Base-by-base conservation (phyloP, 2,329 filamentous ascomycete genomes). In the Tolypocladium pustulatum region DNA sequence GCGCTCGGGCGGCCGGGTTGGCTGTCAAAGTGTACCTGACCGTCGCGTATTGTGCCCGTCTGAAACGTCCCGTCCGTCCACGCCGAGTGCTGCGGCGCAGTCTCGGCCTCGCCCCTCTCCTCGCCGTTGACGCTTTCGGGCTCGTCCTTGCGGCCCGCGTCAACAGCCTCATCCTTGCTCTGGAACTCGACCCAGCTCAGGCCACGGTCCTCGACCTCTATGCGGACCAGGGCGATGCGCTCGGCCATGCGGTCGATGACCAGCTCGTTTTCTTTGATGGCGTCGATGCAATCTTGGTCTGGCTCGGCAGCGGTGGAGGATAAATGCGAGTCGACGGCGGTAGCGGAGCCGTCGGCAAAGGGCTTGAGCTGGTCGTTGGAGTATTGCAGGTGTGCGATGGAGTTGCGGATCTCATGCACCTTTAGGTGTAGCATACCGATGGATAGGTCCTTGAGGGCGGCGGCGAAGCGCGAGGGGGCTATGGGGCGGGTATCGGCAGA, bases 391-490 rank as follows among this genome's bases (percentile, higher is more conserved):
- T 92, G 88, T 30, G 81, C 79, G 68, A 91, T 86, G 65, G 80
- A 84, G 79, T 91, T 91, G 69, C 83, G 84, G 61, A 92, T 79
- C 71, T 92, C 89, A 68, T 88, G 82, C 60, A 87, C 82, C 73
- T 91, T 91, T 72, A 88, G 79, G 73, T 88, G 85, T 8, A 92
- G 84, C 59, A 81, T 81, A 62, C 81, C 79, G 63, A 86, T 70
- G 46, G 87, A 82, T 58, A 92, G 84, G 61, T 86, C 82, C 63
- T 80, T 76, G 64, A 92, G 79, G 30, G 89, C 89, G 61, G 78
- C 76, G 67, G 85, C 83, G 75, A 90, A 90, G 68, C 81, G 81
- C 22, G 76, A 71, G 32, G 84, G 76, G 53, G 80, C 73, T 68
- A 90, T 90, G 60, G 87, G 86, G 13, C 70, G 67, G 8, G 84